Percentiles rank a stretch among this genome's conserved stretches.
phyloP scores from a whole-genome alignment of 805 yeast genomes.

The Metschnikowia picachoensis region DNA sequence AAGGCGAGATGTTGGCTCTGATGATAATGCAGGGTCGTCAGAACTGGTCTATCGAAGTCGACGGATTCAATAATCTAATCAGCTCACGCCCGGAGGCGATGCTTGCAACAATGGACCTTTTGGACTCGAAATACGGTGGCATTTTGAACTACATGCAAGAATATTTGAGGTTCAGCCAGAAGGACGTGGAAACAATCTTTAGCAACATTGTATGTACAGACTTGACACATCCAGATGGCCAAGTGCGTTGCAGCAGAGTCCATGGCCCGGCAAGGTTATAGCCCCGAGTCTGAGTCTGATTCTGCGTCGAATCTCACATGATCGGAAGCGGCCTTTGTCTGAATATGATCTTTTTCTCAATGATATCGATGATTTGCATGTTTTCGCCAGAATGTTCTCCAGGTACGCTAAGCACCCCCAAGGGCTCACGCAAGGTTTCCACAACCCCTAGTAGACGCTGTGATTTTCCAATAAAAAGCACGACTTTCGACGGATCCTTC shows the following conservation, averaged over 20 bases:
- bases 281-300: too few species aligned
- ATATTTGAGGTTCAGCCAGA: slow-evolving; percentile 40
- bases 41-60: slow-evolving; percentile 40
- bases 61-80: slow-evolving; percentile 58
- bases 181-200: slow-evolving; percentile 37
- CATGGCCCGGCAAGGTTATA: background rate
- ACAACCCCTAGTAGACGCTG: slow-evolving; percentile 65
- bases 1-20: slow-evolving; percentile 19
- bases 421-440: slow-evolving; percentile 57
- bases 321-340: slow-evolving; percentile 72
- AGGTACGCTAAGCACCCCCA: slow-evolving; percentile 56
- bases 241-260: background rate
- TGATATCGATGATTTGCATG: slow-evolving; percentile 56
- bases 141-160: slow-evolving; percentile 44
- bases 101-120: slow-evolving; percentile 55
- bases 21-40: slow-evolving; percentile 35
- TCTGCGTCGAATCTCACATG: slow-evolving; percentile 41
- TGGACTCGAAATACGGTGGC: slow-evolving; percentile 53
- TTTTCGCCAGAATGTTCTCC: slow-evolving; percentile 19
- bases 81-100: slow-evolving; percentile 67
- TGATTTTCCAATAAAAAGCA: slow-evolving; percentile 61
- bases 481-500: slow-evolving; percentile 40
- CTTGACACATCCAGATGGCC: slow-evolving; percentile 2
- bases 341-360: slow-evolving; percentile 57
- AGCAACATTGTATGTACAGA: slow-evolving; percentile 11